Evolutionary conservation across 2,329 filamentous ascomycete species (phyloP).

Genomic region (Aspergillus phoenicis): DNA sequence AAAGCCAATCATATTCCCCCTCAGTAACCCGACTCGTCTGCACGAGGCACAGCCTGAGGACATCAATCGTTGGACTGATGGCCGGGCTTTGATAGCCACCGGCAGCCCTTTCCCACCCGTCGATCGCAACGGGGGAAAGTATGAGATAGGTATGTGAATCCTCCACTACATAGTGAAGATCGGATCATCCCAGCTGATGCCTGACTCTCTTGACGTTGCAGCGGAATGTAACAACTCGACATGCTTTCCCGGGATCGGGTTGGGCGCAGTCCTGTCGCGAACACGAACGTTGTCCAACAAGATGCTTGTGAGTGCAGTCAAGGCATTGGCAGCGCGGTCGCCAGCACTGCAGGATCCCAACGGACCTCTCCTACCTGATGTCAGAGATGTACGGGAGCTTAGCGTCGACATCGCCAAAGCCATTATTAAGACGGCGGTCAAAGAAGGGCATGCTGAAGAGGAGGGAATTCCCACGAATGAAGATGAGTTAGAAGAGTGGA

Average conservation of each 20-base stretch:
- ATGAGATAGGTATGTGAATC: slow-evolving; percentile 54
- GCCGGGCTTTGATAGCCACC: slow-evolving; percentile 76
- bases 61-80: slow-evolving; percentile 75
- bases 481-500: slow-evolving; percentile 42
- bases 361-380: slow-evolving; percentile 73
- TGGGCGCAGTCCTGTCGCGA: slow-evolving; percentile 73
- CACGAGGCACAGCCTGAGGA: slow-evolving; percentile 81
- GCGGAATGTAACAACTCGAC: slow-evolving; percentile 90
- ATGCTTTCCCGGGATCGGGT: slow-evolving; percentile 82
- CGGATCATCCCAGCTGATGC: neutral
- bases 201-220: neutral
- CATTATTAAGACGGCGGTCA: slow-evolving; percentile 71
- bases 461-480: slow-evolving; percentile 61
- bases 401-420: slow-evolving; percentile 75
- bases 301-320: slow-evolving; percentile 80
- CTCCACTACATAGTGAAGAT: neutral
- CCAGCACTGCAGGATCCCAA: slow-evolving; percentile 68
- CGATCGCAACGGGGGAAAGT: slow-evolving; percentile 56
- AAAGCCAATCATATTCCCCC: slow-evolving; percentile 75
- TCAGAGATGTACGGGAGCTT: slow-evolving; percentile 71
- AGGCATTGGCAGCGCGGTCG: slow-evolving; percentile 69
- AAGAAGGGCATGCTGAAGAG: slow-evolving; percentile 68
- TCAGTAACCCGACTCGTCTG: slow-evolving; percentile 81
- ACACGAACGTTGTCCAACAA: slow-evolving; percentile 68
- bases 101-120: slow-evolving; percentile 81